phyloP scores from a whole-genome alignment of 495 filamentous ascomycete species.

The Penicillium turbatum region DNA sequence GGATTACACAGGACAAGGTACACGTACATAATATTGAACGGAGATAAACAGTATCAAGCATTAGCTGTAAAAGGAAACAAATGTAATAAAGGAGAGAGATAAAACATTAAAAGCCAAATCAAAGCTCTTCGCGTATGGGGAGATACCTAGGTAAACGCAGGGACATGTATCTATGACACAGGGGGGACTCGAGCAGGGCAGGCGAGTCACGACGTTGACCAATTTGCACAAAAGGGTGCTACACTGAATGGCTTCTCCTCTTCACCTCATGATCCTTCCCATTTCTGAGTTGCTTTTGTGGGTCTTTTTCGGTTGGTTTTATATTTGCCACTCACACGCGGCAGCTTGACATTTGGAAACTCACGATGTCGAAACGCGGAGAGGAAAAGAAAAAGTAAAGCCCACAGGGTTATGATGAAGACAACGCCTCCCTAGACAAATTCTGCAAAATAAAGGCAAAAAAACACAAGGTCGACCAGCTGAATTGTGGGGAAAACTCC shows the following conservation, averaged over 20 bases:
- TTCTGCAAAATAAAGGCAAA: constrained; percentile 44
- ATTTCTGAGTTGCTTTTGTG: constrained; percentile 4
- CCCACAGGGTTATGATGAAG: constrained; percentile 47
- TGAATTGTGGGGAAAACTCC: constrained; percentile 35
- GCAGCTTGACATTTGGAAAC: constrained; percentile 27
- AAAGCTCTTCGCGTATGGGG: constrained; percentile 27
- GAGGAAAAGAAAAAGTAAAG: constrained; percentile 36
- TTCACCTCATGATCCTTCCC: not conserved
- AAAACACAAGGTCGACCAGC: constrained; percentile 44
- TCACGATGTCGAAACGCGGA: constrained; percentile 20
- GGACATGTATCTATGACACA: constrained; percentile 34
- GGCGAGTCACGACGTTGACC: constrained; percentile 10
- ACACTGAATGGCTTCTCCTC: constrained; percentile 17
- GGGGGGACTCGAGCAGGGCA: constrained; percentile 10
- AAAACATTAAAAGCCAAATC: constrained; percentile 18
- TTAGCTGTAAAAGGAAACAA: constrained; percentile 34
- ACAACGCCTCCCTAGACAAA: constrained; percentile 53
- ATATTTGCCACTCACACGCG: constrained; percentile 22
- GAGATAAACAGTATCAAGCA: constrained; percentile 31
- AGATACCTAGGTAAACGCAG: constrained; percentile 26
- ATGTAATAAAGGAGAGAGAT: constrained; percentile 21
- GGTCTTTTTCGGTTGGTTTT: constrained; percentile 24
- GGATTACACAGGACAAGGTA: not conserved
- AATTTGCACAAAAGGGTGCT: constrained; percentile 14
- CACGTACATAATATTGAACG: constrained; percentile 3